Percentiles rank a stretch among this genome's conserved stretches.
Conservation (phyloP, 2,329 filamentous ascomycete genomes). For the Lachnellula arida region DNA sequence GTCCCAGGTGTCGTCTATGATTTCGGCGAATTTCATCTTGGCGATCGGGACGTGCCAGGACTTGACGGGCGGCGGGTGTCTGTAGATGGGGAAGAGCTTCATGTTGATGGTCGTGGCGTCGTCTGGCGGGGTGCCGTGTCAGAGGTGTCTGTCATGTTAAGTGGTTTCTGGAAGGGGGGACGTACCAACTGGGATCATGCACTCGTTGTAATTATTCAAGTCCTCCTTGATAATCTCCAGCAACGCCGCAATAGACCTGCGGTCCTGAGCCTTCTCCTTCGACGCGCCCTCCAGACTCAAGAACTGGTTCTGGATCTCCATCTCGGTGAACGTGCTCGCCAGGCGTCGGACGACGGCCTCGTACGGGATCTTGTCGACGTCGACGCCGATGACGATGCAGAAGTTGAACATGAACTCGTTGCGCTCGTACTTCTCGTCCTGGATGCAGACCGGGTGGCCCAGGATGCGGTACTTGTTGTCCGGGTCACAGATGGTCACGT, state of each 20-base stretch:
- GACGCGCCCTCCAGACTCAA: constrained; percentile 53
- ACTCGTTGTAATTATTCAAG: constrained; percentile 94
- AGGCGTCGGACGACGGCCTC: constrained; percentile 82
- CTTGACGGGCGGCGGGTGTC: constrained; percentile 70
- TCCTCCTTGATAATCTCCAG: constrained; percentile 80
- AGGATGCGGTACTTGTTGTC: constrained; percentile 70
- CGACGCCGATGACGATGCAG: constrained; percentile 71
- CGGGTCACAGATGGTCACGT: constrained; percentile 73
- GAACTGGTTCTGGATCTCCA: constrained; percentile 89
- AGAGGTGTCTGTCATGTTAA: constrained; percentile 1
- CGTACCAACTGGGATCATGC: constrained; percentile 93
- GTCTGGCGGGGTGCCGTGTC: constrained; percentile 56
- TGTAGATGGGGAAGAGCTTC: constrained; percentile 85
- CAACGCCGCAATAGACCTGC: constrained; percentile 75
- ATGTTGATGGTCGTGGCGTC: constrained; percentile 94
- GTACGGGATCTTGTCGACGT: constrained; percentile 69
- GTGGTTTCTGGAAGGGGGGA: constrained; percentile 13
- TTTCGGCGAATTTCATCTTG: constrained; percentile 59
- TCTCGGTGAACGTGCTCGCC: constrained; percentile 76
- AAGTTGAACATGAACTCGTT: constrained; percentile 99
- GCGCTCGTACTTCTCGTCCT: constrained; percentile 74
- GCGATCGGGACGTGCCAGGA: constrained; percentile 87
- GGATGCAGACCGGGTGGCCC: constrained; percentile 84
- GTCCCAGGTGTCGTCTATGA: constrained; percentile 67
- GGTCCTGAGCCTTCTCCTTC: constrained; percentile 38